Evolutionary conservation across 148 eudicot genomes (phyloP).

Genomic region (Diospyros lotus): DNA sequence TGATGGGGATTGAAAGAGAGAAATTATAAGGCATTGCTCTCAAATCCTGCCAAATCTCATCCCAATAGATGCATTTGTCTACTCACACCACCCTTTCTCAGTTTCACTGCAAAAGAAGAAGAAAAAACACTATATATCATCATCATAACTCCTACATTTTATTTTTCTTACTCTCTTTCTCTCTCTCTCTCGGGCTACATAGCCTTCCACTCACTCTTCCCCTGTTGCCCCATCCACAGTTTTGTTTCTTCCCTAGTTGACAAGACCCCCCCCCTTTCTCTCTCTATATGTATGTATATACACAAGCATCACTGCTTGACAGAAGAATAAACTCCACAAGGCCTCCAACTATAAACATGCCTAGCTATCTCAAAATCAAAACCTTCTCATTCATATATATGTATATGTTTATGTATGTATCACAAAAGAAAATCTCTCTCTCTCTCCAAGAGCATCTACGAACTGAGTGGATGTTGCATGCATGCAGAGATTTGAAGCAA

Average conservation of each 20-base stretch:
- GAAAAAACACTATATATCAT: conserved; percentile 17
- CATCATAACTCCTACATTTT: conserved; percentile 30
- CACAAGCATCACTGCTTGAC: too few relatives aligned
- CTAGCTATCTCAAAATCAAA: too few relatives aligned
- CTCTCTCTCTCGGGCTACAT: background rate
- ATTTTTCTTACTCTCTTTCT: background rate
- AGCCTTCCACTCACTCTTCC: conserved; percentile 15
- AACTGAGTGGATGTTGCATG: too few relatives aligned
- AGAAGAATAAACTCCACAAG: too few relatives aligned
- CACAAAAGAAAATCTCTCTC: too few relatives aligned
- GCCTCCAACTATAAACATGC: too few relatives aligned
- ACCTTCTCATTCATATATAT: too few relatives aligned
- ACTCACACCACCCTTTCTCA: conserved; percentile 21
- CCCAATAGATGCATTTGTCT: conserved; percentile 24
- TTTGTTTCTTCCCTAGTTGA: conserved; percentile 5
- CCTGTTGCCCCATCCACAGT: conserved; percentile 6
- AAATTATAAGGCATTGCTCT: conserved; percentile 12
- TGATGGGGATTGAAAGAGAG: conserved; percentile 10
- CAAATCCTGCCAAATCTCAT: conserved; percentile 23
- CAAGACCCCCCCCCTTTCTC: background rate
- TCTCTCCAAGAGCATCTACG: too few relatives aligned
- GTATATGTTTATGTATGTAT: too few relatives aligned
- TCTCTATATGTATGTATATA: too few relatives aligned
- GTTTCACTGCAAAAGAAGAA: conserved; percentile 21
- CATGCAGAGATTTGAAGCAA: too few relatives aligned